phyloP scores from a whole-genome alignment of 768 basidiomycete species.

The Tulasnella sp. region DNA sequence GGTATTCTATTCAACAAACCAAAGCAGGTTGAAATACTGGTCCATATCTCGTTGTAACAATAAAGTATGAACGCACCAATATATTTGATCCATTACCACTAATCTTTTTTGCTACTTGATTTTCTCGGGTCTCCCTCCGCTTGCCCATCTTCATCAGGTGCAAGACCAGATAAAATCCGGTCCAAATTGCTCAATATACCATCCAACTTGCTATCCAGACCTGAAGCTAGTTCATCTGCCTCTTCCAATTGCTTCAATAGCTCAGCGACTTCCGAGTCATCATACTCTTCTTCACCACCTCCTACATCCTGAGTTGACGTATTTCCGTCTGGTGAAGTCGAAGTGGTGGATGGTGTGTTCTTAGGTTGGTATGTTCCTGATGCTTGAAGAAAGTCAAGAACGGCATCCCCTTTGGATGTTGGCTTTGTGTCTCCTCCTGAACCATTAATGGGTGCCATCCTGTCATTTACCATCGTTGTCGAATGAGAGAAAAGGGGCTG shows the following conservation, averaged over 20 bases:
- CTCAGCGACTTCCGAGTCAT: conserved; percentile 23
- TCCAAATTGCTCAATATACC: conserved; percentile 36
- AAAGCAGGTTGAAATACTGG: no score
- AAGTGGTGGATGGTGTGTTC: background rate
- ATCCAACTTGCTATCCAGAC: conserved; percentile 51
- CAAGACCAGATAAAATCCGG: background rate
- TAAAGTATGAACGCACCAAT: no score
- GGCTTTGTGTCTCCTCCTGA: no score
- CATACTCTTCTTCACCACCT: background rate
- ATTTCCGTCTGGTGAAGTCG: background rate
- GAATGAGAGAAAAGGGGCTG: no score
- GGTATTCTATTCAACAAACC: no score
- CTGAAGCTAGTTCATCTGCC: conserved; percentile 46
- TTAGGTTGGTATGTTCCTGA: background rate
- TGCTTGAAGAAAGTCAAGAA: conserved; percentile 8
- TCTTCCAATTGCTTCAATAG: conserved; percentile 42
- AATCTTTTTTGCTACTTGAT: no score
- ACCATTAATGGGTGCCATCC: no score
- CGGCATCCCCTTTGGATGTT: conserved; percentile 2
- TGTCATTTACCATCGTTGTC: no score
- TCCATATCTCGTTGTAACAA: no score
- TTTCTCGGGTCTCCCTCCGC: no score
- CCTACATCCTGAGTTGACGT: background rate
- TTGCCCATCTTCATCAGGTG: no score
- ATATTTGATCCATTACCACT: no score